Evolutionary conservation across 169 alveolate genomes (phyloP).

Genomic region (Plasmodium inui): DNA sequence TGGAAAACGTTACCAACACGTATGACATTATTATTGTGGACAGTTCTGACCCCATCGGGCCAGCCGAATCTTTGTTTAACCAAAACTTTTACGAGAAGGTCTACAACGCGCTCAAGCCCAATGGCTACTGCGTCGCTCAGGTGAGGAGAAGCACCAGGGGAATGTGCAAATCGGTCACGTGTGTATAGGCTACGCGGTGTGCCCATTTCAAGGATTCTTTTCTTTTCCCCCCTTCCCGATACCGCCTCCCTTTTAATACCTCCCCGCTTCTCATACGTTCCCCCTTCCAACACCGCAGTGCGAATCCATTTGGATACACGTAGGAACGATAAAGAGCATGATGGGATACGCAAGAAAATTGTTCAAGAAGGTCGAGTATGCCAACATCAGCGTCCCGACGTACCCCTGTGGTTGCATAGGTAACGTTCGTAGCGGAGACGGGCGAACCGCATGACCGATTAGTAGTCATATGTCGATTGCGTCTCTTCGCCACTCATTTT

Average conservation of each 20-base stretch:
- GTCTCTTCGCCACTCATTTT: no score
- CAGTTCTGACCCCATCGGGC: slow-evolving; percentile 87
- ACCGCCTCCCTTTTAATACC: no score
- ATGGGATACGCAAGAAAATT: slow-evolving; percentile 55
- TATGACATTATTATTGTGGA: slow-evolving; percentile 85
- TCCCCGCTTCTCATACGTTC: not conserved
- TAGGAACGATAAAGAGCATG: slow-evolving; percentile 64
- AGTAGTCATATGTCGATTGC: not conserved
- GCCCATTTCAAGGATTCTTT: not conserved
- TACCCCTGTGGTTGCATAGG: slow-evolving; percentile 77
- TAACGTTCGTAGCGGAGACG: not conserved
- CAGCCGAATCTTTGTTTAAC: slow-evolving; percentile 81
- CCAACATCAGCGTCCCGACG: slow-evolving; percentile 72
- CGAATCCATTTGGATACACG: slow-evolving; percentile 72
- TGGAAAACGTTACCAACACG: slow-evolving; percentile 77
- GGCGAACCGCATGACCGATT: not conserved
- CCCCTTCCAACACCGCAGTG: slow-evolving; percentile 29
- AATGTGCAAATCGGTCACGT: not conserved
- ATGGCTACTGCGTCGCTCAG: slow-evolving; percentile 38
- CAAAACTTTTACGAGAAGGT: slow-evolving; percentile 80
- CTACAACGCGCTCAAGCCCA: slow-evolving; percentile 51
- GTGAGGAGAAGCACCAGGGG: not conserved
- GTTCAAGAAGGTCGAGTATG: slow-evolving; percentile 73
- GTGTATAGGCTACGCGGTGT: not conserved
- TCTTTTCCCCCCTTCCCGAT: not conserved